phyloP scores from a whole-genome alignment of 2,329 filamentous ascomycete genomes.

The Curvularia sp. region DNA sequence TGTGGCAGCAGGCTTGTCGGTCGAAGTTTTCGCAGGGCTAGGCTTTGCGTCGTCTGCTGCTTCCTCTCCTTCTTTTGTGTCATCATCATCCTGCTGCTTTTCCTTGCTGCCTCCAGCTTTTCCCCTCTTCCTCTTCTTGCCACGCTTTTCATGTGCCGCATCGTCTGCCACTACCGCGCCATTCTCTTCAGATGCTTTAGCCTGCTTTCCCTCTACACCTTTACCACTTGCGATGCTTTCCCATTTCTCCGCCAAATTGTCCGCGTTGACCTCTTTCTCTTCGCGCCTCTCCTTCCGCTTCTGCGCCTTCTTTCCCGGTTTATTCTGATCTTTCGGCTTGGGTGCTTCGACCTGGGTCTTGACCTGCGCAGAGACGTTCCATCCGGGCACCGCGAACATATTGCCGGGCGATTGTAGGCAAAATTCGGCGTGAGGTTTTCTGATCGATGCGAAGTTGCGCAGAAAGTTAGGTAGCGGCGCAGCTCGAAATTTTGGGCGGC shows the following conservation, averaged over 20 bases:
- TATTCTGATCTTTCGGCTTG: conserved; percentile 46
- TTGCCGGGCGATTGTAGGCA: conserved; percentile 1
- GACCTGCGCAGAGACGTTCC: conserved; percentile 80
- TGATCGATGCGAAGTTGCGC: neutral
- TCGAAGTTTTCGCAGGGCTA: conserved; percentile 11
- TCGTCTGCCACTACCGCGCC: conserved; percentile 51
- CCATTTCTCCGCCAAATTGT: conserved; percentile 57
- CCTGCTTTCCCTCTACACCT: conserved; percentile 39
- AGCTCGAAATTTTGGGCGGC: conserved; percentile 30
- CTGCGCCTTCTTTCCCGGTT: conserved; percentile 63
- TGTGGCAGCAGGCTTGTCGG: conserved; percentile 20
- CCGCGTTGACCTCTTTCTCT: conserved; percentile 81
- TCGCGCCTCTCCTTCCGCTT: conserved; percentile 61
- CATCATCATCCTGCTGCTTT: conserved; percentile 35
- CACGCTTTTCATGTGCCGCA: conserved; percentile 48
- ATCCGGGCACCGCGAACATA: conserved; percentile 95
- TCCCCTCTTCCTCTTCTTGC: conserved; percentile 44
- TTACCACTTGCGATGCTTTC: conserved; percentile 58
- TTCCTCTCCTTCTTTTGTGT: conserved; percentile 25
- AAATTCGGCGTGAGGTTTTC: neutral
- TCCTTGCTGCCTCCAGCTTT: conserved; percentile 35
- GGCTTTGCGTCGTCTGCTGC: conserved; percentile 36
- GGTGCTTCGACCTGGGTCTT: conserved; percentile 69
- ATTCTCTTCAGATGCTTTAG: conserved; percentile 53
- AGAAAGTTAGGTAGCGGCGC: conserved; percentile 3